Evolutionary conservation across 768 basidiomycete genomes (phyloP).

Genomic region (Sarcodon sp.): DNA sequence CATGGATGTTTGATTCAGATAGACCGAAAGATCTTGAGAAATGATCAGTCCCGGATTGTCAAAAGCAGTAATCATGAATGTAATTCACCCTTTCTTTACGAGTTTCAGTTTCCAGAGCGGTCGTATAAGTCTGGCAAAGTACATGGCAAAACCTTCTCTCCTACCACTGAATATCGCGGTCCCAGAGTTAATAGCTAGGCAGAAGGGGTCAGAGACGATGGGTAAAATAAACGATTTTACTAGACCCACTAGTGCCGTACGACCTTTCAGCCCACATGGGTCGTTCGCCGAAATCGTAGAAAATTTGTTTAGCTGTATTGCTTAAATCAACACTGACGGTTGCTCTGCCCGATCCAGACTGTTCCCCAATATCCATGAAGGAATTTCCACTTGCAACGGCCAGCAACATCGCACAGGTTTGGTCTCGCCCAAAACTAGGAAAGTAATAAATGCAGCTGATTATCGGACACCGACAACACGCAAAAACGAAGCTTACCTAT

Average conservation of each 20-base stretch:
- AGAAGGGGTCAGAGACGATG: conserved; percentile 2
- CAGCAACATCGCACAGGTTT: conserved; percentile 86
- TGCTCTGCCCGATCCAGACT: conserved; percentile 14
- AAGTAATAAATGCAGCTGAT: not conserved
- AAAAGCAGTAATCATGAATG: conserved; percentile 1
- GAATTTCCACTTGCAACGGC: conserved; percentile 79
- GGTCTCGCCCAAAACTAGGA: conserved; percentile 77
- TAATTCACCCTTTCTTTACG: conserved; percentile 44
- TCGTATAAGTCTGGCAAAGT: conserved; percentile 74
- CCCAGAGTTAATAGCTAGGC: conserved; percentile 51
- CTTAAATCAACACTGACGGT: conserved; percentile 45
- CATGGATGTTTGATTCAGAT: conserved; percentile 52
- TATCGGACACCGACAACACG: not conserved
- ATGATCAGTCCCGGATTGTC: not conserved
- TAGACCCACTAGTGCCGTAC: conserved; percentile 54
- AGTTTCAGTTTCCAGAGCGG: conserved; percentile 84
- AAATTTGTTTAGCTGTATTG: conserved; percentile 68
- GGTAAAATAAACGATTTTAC: conserved; percentile 22
- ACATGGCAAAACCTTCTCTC: conserved; percentile 78
- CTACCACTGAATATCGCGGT: conserved; percentile 77
- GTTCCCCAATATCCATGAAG: conserved; percentile 51
- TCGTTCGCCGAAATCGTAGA: conserved; percentile 77
- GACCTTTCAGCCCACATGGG: conserved; percentile 68
- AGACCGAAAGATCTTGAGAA: conserved; percentile 24
- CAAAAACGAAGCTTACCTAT: conserved; percentile 36